Conservation (phyloP, 108 stramenopile species). For the Fragilaria crotonensis region DNA sequence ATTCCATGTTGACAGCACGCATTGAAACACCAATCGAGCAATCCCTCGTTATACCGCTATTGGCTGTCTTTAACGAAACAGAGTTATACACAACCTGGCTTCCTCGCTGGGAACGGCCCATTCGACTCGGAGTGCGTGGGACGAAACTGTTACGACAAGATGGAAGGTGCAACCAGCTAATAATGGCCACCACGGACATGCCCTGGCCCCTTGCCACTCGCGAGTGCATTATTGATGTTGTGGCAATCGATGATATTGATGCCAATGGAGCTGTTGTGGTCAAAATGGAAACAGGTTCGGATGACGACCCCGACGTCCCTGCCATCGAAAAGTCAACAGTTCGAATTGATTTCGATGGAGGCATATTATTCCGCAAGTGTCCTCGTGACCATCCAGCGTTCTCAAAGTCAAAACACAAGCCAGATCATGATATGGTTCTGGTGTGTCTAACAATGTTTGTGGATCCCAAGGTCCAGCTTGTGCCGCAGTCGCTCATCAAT, state of each 20-base stretch:
- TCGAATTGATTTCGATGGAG: slow-evolving; percentile 53
- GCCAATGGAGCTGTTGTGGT: slow-evolving; percentile 25
- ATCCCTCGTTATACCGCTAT: slow-evolving; percentile 47
- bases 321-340: no score
- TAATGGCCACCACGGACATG: slow-evolving; percentile 33
- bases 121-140: slow-evolving; percentile 33
- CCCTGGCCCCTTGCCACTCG: slow-evolving; percentile 60
- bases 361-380: slow-evolving; percentile 54
- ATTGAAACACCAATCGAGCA: slow-evolving; percentile 55
- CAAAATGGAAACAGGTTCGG: slow-evolving; percentile 26
- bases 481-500: slow-evolving; percentile 58
- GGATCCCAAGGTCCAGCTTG: slow-evolving; percentile 39
- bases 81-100: slow-evolving; percentile 62
- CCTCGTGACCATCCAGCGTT: slow-evolving; percentile 55
- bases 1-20: slow-evolving; percentile 34
- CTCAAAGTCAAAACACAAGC: slow-evolving; percentile 5
- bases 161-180: slow-evolving; percentile 48
- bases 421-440: slow-evolving; percentile 26
- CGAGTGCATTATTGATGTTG: slow-evolving; percentile 41
- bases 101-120: slow-evolving; percentile 40
- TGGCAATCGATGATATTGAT: slow-evolving; percentile 66
- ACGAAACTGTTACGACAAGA: slow-evolving; percentile 44
- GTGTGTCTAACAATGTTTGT: slow-evolving; percentile 41
- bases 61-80: slow-evolving; percentile 68
- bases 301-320: slow-evolving; percentile 16